These are phyloP conservation scores for Arthroderma sp. DNA, from an alignment of 2,329 filamentous ascomycete species.

Conservation along the genomic window DNA sequence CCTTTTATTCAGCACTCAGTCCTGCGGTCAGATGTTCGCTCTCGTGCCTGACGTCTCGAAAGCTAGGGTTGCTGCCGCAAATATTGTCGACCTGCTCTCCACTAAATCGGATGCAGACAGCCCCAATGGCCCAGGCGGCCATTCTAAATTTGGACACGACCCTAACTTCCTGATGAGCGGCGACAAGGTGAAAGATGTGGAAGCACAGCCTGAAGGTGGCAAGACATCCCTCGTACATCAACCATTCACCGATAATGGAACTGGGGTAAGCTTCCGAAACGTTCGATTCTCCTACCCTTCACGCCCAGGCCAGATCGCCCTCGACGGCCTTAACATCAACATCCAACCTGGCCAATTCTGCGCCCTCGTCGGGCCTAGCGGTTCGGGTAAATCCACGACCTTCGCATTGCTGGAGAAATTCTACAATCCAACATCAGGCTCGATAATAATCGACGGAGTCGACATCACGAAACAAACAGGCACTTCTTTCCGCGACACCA, in stretches of 20 bases:
- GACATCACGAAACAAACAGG: conserved; percentile 31
- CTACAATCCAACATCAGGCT: conserved; percentile 39
- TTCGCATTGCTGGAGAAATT: conserved; percentile 44
- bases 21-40: conserved; percentile 56
- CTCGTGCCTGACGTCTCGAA: conserved; percentile 55
- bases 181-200: conserved; percentile 15
- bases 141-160: conserved; percentile 5
- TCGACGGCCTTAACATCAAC: conserved; percentile 43
- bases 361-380: conserved; percentile 52
- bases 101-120: conserved; percentile 13
- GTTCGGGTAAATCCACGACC: conserved; percentile 55
- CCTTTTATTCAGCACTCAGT: conserved; percentile 54
- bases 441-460: conserved; percentile 39
- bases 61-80: conserved; percentile 45
- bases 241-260: conserved; percentile 19
- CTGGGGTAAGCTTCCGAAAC: conserved; percentile 42
- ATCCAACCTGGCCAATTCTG: conserved; percentile 48
- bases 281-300: conserved; percentile 55
- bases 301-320: conserved; percentile 43
- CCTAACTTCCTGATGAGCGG: conserved; percentile 10
- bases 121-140: conserved; percentile 11
- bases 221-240: background rate
- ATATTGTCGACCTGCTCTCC: conserved; percentile 36
- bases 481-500: conserved; percentile 30
- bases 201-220: conserved; percentile 12